Base-by-base conservation (phyloP, 2,329 filamentous ascomycete species). In the Gyromitra esculenta region DNA sequence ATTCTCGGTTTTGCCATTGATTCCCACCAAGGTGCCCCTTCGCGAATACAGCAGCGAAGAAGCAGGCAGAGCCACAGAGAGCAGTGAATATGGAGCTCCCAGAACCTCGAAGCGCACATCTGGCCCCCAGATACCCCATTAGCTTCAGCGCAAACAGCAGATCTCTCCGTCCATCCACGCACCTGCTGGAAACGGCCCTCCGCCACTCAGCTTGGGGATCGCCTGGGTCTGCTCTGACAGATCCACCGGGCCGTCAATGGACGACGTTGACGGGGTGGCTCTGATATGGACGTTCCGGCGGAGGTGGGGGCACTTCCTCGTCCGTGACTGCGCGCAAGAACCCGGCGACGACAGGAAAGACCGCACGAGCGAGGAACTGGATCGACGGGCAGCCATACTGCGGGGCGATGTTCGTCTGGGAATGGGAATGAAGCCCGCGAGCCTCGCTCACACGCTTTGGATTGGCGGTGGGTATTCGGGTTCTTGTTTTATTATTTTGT, bases 61-160 rank as follows among this genome's bases (percentile, higher is more conserved):
- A 54, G 96, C 92, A 45, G 96, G 96, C 67, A 99, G 89, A 6
- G 91, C 93, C 79, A 97, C 94, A 25, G 95, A 97, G 80, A 99
- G 90, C 79, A 99, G 89, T 71, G 96, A 98, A 84, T 96, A 96
- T 0, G 95, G 94, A 31, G 92, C 89, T 78, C 96, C 96, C 79
- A 99, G 86, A 62, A 98, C 93, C 84, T 98, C 93, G 84, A 99
- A 99, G 74, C 91, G 90, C 70, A 96, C 96, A 88, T 98, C 96
- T 97, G 80, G 6, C 25, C 25, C 25, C 25, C 25, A 8, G 13
- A 4, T n/a, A 1, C 5, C 8, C 15, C 21, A 1, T 31, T n/a
- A 70, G 31, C 6, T 1, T 13, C 25, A 54, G 52, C 11, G 25
- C 52, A 35, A 39, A 74, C 59, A 13, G 11, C n/a, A 50, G 37